A percentile compares a stretch with the other conserved stretches of the same genome.
phyloP scores from a whole-genome alignment of 106 monocot species.

The Dactylorhiza incarnata region DNA sequence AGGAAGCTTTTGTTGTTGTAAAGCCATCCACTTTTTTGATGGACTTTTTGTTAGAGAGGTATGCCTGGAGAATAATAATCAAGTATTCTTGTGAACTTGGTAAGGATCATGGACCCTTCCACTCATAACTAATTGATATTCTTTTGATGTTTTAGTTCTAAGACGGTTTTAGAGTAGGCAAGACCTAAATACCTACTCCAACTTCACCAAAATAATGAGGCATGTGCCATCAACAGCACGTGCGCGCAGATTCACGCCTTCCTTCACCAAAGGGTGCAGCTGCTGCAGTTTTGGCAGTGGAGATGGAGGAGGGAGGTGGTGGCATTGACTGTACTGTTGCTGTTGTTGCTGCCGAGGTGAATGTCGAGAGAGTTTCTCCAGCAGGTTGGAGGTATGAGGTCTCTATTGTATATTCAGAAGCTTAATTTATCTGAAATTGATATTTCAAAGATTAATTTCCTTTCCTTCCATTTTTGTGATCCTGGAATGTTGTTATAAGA shows the following conservation, averaged over 20 bases:
- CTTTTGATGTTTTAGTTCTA: too few relatives aligned
- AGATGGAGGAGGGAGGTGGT: conserved; percentile 1
- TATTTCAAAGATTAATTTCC: neutral
- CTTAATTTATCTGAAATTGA: neutral
- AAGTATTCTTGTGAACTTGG: too few relatives aligned
- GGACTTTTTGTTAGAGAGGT: conserved; percentile 79
- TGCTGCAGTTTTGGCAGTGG: neutral
- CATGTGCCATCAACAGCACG: neutral
- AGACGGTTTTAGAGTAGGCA: too few relatives aligned
- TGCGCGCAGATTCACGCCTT: neutral
- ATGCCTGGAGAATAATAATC: neutral
- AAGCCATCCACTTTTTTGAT: conserved; percentile 88
- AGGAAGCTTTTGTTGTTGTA: conserved; percentile 81
- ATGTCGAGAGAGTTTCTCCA: conserved; percentile 16
- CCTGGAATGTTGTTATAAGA: neutral
- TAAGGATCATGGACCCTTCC: too few relatives aligned
- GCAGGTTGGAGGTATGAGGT: conserved; percentile 12
- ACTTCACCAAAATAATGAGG: neutral
- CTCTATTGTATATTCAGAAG: neutral
- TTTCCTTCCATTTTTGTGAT: neutral
- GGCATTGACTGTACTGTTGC: neutral
- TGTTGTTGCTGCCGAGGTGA: neutral
- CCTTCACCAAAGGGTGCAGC: conserved; percentile 4
- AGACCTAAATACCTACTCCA: too few relatives aligned
- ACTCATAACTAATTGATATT: too few relatives aligned